Percentiles rank a stretch among this genome's conserved stretches.
Evolutionary conservation across 1,284 basidiomycete genomes (phyloP).

Genomic region (Austroboletus niveus): DNA sequence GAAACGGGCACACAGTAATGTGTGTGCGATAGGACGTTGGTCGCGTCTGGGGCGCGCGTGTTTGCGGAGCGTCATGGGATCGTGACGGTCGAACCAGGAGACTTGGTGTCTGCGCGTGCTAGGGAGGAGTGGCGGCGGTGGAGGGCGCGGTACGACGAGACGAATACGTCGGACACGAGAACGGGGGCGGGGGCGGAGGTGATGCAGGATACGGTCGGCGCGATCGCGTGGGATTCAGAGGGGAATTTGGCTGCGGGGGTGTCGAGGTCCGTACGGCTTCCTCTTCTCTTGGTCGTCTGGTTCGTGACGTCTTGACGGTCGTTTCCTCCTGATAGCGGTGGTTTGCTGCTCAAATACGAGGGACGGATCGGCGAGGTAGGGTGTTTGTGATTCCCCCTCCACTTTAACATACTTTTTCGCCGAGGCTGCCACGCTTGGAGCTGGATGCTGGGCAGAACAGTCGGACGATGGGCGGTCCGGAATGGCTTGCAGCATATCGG

Average conservation of each 20-base stretch:
- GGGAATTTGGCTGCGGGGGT: conserved; percentile 64
- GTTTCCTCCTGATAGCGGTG: conserved; percentile 50
- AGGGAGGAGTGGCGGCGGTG: conserved; percentile 58
- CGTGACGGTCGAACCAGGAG: conserved; percentile 38
- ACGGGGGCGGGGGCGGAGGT: not conserved
- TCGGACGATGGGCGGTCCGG: conserved; percentile 21
- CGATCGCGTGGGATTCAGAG: conserved; percentile 49
- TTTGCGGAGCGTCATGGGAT: conserved; percentile 42
- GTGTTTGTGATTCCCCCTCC: not conserved
- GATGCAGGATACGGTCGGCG: conserved; percentile 76
- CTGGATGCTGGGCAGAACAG: conserved; percentile 68
- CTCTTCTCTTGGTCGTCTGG: not conserved
- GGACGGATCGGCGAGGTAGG: conserved; percentile 70
- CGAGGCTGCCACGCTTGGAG: conserved; percentile 61
- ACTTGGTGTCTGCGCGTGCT: conserved; percentile 50
- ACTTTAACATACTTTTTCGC: no score
- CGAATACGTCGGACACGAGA: not conserved
- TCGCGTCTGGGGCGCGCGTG: conserved; percentile 48
- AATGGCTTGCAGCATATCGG: conserved; percentile 70
- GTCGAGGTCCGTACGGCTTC: conserved; percentile 51
- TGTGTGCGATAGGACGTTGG: conserved; percentile 40
- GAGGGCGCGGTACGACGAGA: conserved; percentile 42
- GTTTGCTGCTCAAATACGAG: conserved; percentile 65
- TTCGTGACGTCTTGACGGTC: not conserved
- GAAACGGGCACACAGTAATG: no score